Base-by-base conservation (phyloP, 2,329 filamentous ascomycete species). In the Tothia fuscella region DNA sequence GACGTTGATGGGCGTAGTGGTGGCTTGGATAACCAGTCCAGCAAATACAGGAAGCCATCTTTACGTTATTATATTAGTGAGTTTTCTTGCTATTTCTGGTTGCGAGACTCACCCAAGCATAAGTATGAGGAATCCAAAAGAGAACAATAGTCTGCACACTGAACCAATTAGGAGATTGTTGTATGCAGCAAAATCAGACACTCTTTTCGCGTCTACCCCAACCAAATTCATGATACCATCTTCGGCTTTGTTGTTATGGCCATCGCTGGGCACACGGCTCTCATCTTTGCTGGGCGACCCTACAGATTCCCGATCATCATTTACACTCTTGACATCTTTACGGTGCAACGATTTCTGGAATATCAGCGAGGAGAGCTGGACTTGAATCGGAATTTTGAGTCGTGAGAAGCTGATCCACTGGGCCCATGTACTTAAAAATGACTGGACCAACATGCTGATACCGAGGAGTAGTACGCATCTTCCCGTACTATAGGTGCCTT, bases 341-440 rank as follows among this genome's bases (percentile, higher is more conserved):
- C 79, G 72, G 31, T 79, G 71, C 67, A 87, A 76, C 0, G 81
- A 74, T 56, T 91, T 91, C 45, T 79, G 73, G 50, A 88, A 89
- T 13, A 89, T 72, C 6, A 86, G 66, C 1, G 80, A 71, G 2
- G 80, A 76, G 2, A 91, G 62, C 51, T 87, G 78, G 20, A 76
- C 71, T 38, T 80, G 75, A 13, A 87, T 64, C 0, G 81, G 80
- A 19, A 85, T 67, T 34, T 70, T 68, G 9, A 88, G 56, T 26
- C 9, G 6, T 6, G 28, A 25, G 6, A 6, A 20, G 16, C 17
- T 6, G 7, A 21, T 45, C 44, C 44, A 78, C 13, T 29, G 26
- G n/a, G 80, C 57, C 65, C 74, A 79, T 2, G 72, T 65, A 51
- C 85, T 80, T 22, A 81, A 57, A 65, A 73, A 80, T 19, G 68